Evolutionary conservation across 2,329 filamentous ascomycete genomes (phyloP), one percentile per base, ranked within the genome.

Genomic region (Colletotrichum orbiculare): DNA sequence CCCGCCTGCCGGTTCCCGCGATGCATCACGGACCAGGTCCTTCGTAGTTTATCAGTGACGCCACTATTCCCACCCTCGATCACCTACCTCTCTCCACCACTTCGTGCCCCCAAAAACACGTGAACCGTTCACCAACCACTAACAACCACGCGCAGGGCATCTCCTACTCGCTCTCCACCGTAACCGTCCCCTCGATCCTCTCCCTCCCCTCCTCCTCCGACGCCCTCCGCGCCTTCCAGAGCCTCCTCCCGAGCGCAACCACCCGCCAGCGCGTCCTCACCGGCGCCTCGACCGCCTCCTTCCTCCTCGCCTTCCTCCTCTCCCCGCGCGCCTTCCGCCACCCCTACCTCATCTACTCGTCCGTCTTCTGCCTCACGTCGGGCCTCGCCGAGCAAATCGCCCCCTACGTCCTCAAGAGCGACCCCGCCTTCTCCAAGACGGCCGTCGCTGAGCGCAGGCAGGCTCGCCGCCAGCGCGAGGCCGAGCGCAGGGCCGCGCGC

Each of bases 291-390:
- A 86, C 88, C 58, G 81, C 87, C 56, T 88, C 92, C 37, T 89
- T 97, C 73, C 81, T 93, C 70, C 85, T 95, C 69, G 92, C 94
- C 68, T 97, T 91, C 78, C 77, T 85, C 48, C 82, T 96, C 69
- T 95, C 94, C 2, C 91, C 94, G 0, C 85, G 87, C 34, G 86
- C 89, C 60, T 85, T 87, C 70, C 89, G 91, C 74, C 95, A 98
- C 76, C 95, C 95, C 0, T 98, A 97, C 76, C 88, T 97, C 34
- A 79, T 97, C 64, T 97, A 96, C 88, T 93, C 93, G 12, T 89
- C 89, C 3, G 79, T 93, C 34, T 85, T 94, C 62, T 86, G 89
- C 47, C 82, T 85, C 43, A 80, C 91, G 43, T 87, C 91, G 48
- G 84, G 85, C 25, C 81, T 86, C 48, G 82, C 81, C 46, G 83